These are phyloP conservation scores for Oxyria digyna DNA, from an alignment of 148 eudicot genomes.

Conservation along the genomic window DNA sequence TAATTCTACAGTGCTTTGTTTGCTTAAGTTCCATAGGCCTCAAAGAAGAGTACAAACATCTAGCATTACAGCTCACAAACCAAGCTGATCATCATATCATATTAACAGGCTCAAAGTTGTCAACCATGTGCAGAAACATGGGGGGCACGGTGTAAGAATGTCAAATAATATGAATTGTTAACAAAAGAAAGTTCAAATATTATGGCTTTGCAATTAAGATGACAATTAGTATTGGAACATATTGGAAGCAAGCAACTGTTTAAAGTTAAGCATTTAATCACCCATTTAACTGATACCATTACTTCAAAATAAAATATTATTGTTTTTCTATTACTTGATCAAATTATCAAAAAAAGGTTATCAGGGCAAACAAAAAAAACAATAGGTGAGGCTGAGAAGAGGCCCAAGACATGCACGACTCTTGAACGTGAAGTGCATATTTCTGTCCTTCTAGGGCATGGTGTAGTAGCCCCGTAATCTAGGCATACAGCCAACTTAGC, in stretches of 20 bases:
- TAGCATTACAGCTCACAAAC: neutral
- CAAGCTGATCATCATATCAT: neutral
- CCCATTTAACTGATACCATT: neutral
- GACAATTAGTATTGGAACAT: neutral
- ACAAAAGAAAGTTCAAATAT: neutral
- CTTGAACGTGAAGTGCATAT: neutral
- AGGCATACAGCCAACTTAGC: neutral
- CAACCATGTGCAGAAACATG: neutral
- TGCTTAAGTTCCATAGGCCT: neutral
- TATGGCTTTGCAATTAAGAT: neutral
- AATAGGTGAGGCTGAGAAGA: neutral
- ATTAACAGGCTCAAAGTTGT: neutral
- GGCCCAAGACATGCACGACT: neutral
- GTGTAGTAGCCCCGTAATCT: neutral
- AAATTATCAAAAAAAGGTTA: neutral
- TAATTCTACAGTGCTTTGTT: neutral
- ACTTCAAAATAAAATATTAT: neutral
- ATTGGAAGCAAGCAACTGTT: neutral
- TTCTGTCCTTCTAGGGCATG: neutral
- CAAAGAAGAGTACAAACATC: neutral
- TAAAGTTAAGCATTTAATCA: neutral
- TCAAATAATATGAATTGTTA: neutral
- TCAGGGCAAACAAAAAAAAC: neutral
- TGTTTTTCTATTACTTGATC: neutral
- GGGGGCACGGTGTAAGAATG: too few relatives aligned